Percentiles rank a stretch among this genome's conserved stretches.
These are phyloP conservation scores for Saccharomyces pastorianus DNA, from an alignment of 1,139 yeast species.

Conservation along the genomic window DNA sequence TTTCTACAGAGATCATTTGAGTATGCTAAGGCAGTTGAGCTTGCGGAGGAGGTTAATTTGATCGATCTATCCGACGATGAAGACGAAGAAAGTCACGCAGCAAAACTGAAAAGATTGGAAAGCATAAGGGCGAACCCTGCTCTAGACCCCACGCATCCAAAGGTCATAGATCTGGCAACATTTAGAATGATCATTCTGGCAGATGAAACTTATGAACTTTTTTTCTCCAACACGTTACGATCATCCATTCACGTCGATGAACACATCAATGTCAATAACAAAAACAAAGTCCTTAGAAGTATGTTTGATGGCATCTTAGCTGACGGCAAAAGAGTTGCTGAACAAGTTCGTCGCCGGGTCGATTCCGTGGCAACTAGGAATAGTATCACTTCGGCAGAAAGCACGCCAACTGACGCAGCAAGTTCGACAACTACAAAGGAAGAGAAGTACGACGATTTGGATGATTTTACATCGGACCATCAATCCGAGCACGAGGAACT, in stretches of 20 bases:
- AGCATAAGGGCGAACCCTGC: conserved; percentile 62
- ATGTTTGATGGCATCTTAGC: conserved; percentile 88
- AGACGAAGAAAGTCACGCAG: conserved; percentile 19
- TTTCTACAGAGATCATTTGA: conserved; percentile 86
- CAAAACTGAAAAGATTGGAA: conserved; percentile 33
- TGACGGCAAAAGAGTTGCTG: conserved; percentile 86
- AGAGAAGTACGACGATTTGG: conserved; percentile 11
- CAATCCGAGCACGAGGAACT: conserved; percentile 12
- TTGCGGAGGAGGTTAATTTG: conserved; percentile 34
- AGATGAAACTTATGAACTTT: conserved; percentile 82
- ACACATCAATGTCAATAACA: conserved; percentile 39
- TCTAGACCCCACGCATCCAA: conserved; percentile 69
- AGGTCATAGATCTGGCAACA: conserved; percentile 71
- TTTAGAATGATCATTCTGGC: conserved; percentile 93
- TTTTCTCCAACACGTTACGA: conserved; percentile 63
- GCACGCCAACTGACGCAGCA: conserved; percentile 3
- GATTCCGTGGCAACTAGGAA: conserved; percentile 40
- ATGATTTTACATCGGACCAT: conserved; percentile 13
- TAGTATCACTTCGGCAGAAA: conserved; percentile 15
- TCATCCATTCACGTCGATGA: conserved; percentile 61
- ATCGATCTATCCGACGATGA: conserved; percentile 31
- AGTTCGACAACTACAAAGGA: conserved; percentile 4
- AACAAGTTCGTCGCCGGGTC: conserved; percentile 77
- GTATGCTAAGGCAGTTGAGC: conserved; percentile 71
- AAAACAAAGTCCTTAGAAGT: conserved; percentile 63